These are phyloP conservation scores for Phallus indusiatus DNA, from an alignment of 768 basidiomycete genomes.

Conservation along the genomic window DNA sequence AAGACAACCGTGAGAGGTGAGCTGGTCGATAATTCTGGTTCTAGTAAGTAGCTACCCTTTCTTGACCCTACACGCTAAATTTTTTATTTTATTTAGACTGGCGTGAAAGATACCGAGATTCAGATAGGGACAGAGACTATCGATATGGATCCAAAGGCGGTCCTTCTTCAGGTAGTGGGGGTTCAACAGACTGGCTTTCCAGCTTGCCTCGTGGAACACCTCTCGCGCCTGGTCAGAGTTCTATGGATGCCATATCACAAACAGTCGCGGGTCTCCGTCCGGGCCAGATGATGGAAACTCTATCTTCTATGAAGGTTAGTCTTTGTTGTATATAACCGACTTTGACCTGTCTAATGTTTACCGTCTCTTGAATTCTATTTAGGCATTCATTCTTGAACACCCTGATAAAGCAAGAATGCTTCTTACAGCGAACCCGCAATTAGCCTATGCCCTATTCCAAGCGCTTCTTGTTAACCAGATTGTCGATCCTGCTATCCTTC, in stretches of 20 bases:
- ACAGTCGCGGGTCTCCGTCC: conserved; percentile 79
- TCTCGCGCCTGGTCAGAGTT: conserved; percentile 56
- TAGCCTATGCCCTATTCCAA: conserved; percentile 94
- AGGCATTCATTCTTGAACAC: conserved; percentile 89
- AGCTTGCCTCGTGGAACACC: conserved; percentile 69
- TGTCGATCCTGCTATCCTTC: conserved; percentile 77
- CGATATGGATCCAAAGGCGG: conserved; percentile 10
- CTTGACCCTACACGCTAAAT: background rate
- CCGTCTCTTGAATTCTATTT: background rate
- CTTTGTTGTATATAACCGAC: conserved; percentile 8
- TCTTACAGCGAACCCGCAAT: conserved; percentile 78
- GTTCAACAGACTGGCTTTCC: conserved; percentile 39
- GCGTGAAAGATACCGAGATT: conserved; percentile 45
- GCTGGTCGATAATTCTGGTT: conserved; percentile 42
- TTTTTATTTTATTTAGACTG: conserved; percentile 20
- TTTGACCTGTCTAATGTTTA: too few relatives aligned
- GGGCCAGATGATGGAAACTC: conserved; percentile 79
- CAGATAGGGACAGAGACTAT: conserved; percentile 33
- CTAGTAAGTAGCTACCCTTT: background rate
- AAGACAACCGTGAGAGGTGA: conserved; percentile 84
- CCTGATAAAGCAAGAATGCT: conserved; percentile 82
- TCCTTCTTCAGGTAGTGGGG: background rate
- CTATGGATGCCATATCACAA: conserved; percentile 78
- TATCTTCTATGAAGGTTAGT: conserved; percentile 96
- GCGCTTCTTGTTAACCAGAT: conserved; percentile 89